Evolutionary conservation across 805 yeast species (phyloP), one percentile per base, ranked within the genome.

Genomic region (Blastobotrys chiropterorum): DNA sequence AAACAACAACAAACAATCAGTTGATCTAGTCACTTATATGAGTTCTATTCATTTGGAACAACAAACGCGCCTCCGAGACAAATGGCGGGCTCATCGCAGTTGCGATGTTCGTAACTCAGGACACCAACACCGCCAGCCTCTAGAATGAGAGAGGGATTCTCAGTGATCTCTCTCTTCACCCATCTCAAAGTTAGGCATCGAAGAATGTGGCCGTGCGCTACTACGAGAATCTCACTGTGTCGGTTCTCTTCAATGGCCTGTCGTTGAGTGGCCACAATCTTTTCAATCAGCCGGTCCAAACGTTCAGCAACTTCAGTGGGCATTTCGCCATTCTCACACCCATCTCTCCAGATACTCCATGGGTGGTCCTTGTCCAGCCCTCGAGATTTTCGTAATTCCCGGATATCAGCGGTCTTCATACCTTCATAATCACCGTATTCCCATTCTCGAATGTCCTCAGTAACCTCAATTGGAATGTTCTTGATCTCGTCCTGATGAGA

Each of bases 51-150:
- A 14, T 53, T 54, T 2, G 67, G 92, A 13, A 85, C 83, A 5
- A 74, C 73, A 60, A 88, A 89, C 0, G 95, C 92, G 46, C 96
- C 95, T 2, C 96, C 86, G 53, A 92, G 74, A 48, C 76, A 80
- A 52, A 92, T 67, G 0, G 97, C 96, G 2, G 97, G 97, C 69
- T 92, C 97, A 39, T 84, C 76, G 51, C 87, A 76, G 65, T 77
- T 82, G 63, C 84, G 82, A 67, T 90, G 98, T 62, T 88, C 95
- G 67, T 90, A 90, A 57, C 94, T 82, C 63, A 92, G 73, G 1
- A 90, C 96, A 55, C 97, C 96, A 42, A 89, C 87, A 43, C 96
- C 97, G 57, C 97, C 97, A 22, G 98, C 96, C 65, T 92, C 97
- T 59, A 92, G 73, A 67, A 92, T 73, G 67, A 90, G 83, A 59